Evolutionary conservation across 768 basidiomycete genomes (phyloP).

Genomic region (Podaxis sp.): DNA sequence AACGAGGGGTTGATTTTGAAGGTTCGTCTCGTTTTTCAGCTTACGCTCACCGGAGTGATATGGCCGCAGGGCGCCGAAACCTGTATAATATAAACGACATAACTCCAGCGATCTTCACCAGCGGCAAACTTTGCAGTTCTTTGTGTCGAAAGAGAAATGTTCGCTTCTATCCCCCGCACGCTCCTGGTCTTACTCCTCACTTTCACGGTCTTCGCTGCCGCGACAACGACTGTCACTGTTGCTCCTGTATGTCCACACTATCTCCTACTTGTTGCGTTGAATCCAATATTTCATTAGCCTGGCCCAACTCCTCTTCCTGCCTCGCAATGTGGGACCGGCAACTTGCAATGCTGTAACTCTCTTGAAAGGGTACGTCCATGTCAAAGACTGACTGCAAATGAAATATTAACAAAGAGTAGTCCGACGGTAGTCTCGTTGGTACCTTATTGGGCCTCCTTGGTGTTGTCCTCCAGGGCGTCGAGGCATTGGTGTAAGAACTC

Average conservation of each 20-base stretch:
- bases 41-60: not conserved
- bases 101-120: not conserved
- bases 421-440: constrained; percentile 24
- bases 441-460: constrained; percentile 25
- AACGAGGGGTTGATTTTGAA: not conserved
- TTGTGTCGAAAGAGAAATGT: not conserved
- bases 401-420: constrained; percentile 15
- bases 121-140: not conserved
- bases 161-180: constrained; percentile 2
- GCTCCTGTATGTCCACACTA: constrained; percentile 12
- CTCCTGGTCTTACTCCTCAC: constrained; percentile 14
- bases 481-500: constrained; percentile 26
- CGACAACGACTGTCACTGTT: constrained; percentile 21
- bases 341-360: constrained; percentile 25
- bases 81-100: not conserved
- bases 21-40: not conserved
- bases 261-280: not conserved
- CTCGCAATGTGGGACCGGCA: constrained; percentile 23
- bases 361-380: constrained; percentile 23
- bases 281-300: constrained; percentile 12
- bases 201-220: constrained; percentile 23
- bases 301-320: constrained; percentile 19
- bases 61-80: not conserved
- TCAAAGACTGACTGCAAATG: not conserved
- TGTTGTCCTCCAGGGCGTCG: constrained; percentile 26